phyloP scores from a whole-genome alignment of 345 rosid genomes.

The Physaria fendleri region DNA sequence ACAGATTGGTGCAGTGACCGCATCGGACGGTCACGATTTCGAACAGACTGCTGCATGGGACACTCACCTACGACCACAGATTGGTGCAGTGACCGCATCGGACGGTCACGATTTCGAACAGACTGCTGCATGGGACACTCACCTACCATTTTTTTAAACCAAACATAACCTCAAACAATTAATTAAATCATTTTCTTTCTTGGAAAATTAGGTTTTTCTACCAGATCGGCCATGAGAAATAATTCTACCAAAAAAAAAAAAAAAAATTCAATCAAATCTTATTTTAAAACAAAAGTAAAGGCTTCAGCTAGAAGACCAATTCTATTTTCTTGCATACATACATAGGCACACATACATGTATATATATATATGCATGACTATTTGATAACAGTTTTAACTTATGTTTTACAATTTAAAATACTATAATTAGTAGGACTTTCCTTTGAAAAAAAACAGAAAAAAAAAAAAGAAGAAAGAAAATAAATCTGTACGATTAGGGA shows the following conservation, averaged over 20 bases:
- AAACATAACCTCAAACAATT: constrained; percentile 6
- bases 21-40: constrained; percentile 96
- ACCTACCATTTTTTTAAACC: constrained; percentile 48
- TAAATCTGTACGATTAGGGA: background rate
- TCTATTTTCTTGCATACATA: background rate
- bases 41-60: constrained; percentile 80
- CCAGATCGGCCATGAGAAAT: background rate
- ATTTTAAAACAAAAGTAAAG: background rate
- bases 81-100: constrained; percentile 97
- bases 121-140: constrained; percentile 89
- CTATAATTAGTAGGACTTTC: background rate
- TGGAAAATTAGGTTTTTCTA: background rate
- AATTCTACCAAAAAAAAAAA: background rate
- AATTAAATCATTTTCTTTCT: background rate
- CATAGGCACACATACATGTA: background rate
- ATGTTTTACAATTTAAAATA: background rate
- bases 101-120: constrained; percentile 86
- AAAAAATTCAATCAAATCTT: background rate
- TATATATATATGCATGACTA: constrained; percentile 10
- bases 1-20: constrained; percentile 89
- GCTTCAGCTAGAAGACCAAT: background rate
- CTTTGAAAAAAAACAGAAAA: constrained; percentile 3
- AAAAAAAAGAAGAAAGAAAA: background rate
- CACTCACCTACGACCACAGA: constrained; percentile 95
- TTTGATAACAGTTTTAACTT: background rate